Conservation (phyloP, 108 stramenopile species). For the Nitzschia palea region DNA sequence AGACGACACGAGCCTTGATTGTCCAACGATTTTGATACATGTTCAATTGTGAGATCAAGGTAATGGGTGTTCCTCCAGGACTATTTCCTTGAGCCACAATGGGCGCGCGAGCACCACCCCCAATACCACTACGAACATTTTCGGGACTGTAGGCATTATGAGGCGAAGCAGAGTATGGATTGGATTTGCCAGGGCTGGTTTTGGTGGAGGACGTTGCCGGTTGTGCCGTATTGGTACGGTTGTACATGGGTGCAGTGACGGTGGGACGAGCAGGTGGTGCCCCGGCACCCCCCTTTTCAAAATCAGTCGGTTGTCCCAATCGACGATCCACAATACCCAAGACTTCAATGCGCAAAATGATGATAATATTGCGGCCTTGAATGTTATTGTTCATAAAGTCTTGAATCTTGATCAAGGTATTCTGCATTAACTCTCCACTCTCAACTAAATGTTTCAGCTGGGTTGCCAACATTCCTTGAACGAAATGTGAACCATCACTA, state of each 20-base stretch:
- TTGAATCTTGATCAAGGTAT: slow-evolving; percentile 52
- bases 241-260: slow-evolving; percentile 47
- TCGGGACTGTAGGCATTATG: slow-evolving; percentile 19
- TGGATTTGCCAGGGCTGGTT: slow-evolving; percentile 19
- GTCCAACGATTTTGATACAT: slow-evolving; percentile 95
- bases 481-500: slow-evolving; percentile 77
- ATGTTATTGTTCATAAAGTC: slow-evolving; percentile 84
- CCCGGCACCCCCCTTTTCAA: slow-evolving; percentile 35
- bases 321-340: slow-evolving; percentile 36
- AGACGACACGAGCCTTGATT: slow-evolving; percentile 85
- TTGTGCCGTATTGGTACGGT: slow-evolving; percentile 39
- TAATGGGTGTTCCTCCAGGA: slow-evolving; percentile 58
- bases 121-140: neutral
- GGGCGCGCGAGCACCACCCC: slow-evolving; percentile 34
- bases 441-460: slow-evolving; percentile 79
- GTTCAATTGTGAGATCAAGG: slow-evolving; percentile 89
- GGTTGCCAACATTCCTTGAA: slow-evolving; percentile 91
- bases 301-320: slow-evolving; percentile 69
- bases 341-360: slow-evolving; percentile 57
- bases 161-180: slow-evolving; percentile 47
- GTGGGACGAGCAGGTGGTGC: slow-evolving; percentile 2
- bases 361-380: slow-evolving; percentile 69
- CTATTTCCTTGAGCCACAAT: slow-evolving; percentile 32
- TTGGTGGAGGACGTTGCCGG: slow-evolving; percentile 11
- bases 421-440: slow-evolving; percentile 38